phyloP scores from a whole-genome alignment of 208 protist species.

The Trichomonas vaginalis region DNA sequence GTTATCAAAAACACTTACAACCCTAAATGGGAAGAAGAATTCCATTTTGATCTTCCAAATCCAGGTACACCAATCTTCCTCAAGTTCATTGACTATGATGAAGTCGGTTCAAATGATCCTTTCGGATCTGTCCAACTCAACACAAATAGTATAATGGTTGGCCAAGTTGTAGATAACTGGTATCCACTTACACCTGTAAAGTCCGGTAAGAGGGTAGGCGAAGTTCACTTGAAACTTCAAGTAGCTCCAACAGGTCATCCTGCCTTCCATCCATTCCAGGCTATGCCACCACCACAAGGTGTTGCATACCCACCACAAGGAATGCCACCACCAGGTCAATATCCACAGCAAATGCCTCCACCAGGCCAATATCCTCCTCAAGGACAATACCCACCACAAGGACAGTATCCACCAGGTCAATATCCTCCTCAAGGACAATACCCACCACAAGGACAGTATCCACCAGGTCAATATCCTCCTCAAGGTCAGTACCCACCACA shows the following conservation, averaged over 20 bases:
- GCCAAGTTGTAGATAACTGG: neutral
- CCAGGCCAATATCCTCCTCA: no score
- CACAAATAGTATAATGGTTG: neutral
- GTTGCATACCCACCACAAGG: neutral
- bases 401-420: no score
- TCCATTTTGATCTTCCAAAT: neutral
- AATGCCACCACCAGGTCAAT: neutral
- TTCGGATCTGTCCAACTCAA: neutral
- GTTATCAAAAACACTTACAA: neutral
- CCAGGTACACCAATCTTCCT: neutral
- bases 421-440: no score
- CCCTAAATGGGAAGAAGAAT: neutral
- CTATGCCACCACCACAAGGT: neutral
- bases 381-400: neutral
- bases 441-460: neutral
- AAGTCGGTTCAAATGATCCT: neutral
- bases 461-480: neutral
- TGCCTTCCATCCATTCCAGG: neutral
- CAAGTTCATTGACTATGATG: neutral
- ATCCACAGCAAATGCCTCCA: neutral
- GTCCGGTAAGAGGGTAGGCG: neutral
- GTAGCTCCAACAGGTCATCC: neutral
- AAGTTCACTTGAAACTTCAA: neutral
- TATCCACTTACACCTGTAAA: neutral
- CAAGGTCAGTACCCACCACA: neutral